Conservation (phyloP, 78 protist species). For the Dictyostelium firmibasis region DNA sequence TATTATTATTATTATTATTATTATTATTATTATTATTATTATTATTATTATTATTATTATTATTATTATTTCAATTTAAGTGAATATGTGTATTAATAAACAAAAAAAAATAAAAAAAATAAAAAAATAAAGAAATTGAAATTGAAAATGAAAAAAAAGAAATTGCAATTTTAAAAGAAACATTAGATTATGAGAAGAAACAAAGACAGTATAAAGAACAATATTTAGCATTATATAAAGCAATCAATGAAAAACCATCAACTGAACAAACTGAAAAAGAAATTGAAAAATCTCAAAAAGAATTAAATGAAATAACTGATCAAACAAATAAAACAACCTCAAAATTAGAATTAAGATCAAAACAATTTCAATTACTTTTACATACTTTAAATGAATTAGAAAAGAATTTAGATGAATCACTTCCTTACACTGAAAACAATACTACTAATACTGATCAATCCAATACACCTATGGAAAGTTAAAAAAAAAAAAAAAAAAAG, state of each 20-base stretch:
- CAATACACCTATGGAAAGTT: not conserved
- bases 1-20: not conserved
- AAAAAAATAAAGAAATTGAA: not conserved
- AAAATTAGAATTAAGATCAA: constrained; percentile 58
- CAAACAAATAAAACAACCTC: constrained; percentile 22
- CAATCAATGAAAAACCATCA: constrained; percentile 63
- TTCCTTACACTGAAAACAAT: not conserved
- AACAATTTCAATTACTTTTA: constrained; percentile 61
- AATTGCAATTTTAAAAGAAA: constrained; percentile 23
- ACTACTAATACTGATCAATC: not conserved
- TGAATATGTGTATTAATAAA: no score
- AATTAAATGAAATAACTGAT: constrained; percentile 20
- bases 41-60: no score
- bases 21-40: no score
- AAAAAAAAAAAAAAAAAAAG: not conserved
- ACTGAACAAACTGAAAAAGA: constrained; percentile 60
- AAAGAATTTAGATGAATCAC: constrained; percentile 38
- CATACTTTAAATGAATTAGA: constrained; percentile 66
- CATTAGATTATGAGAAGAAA: constrained; percentile 49
- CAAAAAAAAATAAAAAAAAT: not conserved
- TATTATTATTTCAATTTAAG: no score
- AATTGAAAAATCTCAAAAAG: constrained; percentile 55
- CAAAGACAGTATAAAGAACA: constrained; percentile 77
- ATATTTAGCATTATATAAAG: constrained; percentile 61
- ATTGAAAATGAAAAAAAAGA: constrained; percentile 71